Conservation (phyloP, 768 basidiomycete genomes). For the Lactifluus volemus region DNA sequence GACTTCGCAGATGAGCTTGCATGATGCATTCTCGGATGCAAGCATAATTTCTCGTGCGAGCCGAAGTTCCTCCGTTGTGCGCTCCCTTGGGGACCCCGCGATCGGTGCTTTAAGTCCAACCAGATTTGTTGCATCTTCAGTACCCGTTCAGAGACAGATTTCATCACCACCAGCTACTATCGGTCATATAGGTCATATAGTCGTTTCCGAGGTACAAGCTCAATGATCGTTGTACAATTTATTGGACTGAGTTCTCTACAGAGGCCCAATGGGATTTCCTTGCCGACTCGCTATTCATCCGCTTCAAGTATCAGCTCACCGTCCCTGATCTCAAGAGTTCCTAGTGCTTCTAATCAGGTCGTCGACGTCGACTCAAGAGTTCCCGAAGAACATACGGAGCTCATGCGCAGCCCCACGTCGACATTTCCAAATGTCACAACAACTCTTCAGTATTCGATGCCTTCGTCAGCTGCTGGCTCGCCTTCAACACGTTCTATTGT, state of each 20-base stretch:
- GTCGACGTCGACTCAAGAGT: neutral
- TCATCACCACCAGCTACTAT: neutral
- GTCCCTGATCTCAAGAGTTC: conserved; percentile 1
- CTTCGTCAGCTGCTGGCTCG: conserved; percentile 4
- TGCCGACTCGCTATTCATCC: neutral
- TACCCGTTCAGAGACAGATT: neutral
- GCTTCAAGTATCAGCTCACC: conserved; percentile 1
- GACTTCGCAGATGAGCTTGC: conserved; percentile 16
- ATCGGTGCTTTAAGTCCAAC: neutral
- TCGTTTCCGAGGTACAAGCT: neutral
- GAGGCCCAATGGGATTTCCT: neutral
- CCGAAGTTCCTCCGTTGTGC: conserved; percentile 7
- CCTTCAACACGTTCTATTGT: conserved; percentile 3
- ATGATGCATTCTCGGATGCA: conserved; percentile 3
- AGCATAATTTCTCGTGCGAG: conserved; percentile 1
- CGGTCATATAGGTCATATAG: neutral
- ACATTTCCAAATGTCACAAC: neutral
- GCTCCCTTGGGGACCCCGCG: neutral
- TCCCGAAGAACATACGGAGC: neutral
- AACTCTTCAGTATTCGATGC: neutral
- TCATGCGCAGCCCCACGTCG: neutral
- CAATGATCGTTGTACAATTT: neutral
- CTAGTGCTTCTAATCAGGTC: neutral
- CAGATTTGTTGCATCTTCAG: conserved; percentile 1
- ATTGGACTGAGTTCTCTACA: neutral